Conservation (phyloP, 345 rosid species). For the Moricandia arvensis region DNA sequence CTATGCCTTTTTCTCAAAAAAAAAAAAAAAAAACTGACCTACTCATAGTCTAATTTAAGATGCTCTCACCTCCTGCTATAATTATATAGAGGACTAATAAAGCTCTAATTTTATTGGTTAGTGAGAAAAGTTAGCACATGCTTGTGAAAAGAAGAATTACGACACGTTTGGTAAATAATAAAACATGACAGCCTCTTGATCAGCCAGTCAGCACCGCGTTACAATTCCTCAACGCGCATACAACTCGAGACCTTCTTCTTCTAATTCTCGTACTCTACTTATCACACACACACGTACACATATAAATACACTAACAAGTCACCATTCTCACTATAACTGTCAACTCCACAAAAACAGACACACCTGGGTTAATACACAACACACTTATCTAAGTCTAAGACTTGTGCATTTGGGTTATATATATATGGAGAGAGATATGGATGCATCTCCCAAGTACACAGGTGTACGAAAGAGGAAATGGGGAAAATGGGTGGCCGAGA, state of each 20-base stretch:
- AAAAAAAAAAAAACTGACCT: too few relatives aligned
- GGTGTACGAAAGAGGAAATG: constrained; percentile 90
- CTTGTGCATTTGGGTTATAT: neutral
- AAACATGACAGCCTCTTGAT: neutral
- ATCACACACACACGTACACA: neutral
- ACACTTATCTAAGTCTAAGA: neutral
- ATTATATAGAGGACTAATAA: too few relatives aligned
- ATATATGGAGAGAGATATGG: constrained; percentile 8
- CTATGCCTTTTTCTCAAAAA: too few relatives aligned
- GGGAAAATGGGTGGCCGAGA: constrained; percentile 97
- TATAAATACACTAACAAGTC: constrained; percentile 32
- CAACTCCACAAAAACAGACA: neutral
- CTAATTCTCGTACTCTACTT: neutral
- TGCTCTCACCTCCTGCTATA: too few relatives aligned
- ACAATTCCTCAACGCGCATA: constrained; percentile 33
- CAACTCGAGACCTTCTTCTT: constrained; percentile 23
- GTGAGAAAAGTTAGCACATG: neutral
- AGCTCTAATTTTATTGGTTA: neutral
- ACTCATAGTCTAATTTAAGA: too few relatives aligned
- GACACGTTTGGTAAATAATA: constrained; percentile 25
- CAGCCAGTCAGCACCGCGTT: constrained; percentile 21
- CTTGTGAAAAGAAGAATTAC: neutral
- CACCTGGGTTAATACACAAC: neutral
- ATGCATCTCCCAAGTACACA: constrained; percentile 53
- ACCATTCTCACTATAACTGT: constrained; percentile 28